Base-by-base conservation (phyloP, 306 rosid species). In the Vigna reflexopilosa region DNA sequence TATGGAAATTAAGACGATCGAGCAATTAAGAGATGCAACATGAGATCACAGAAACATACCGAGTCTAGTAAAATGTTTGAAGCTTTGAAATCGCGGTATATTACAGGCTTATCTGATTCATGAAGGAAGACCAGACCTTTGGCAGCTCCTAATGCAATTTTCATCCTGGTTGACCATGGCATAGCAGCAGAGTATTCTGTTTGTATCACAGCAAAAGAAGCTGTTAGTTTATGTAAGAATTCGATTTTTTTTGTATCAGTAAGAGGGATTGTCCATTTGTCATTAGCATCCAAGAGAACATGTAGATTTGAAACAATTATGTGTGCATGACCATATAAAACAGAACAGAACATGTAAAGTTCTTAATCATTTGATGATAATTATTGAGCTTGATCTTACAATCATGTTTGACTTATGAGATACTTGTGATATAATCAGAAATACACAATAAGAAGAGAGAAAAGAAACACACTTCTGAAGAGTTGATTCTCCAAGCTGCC, bases 81-180 rank as follows among this genome's bases (percentile, higher is more conserved):
- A 52, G 97, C 82, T 84, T 94, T 94, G 58, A 94, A 94, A 83
- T 94, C 98, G 15, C 98, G 82, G 63, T 79, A 90, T n/a, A 94
- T 94, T 12, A 94, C 91, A 11, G 96, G 94, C 19, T 86, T 85
- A 75, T 94, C 91, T 22, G 86, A 88, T 82, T 80, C 96, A 45
- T 94, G 98, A 72, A 92, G 97, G 63, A 92, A 92, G 28, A 90
- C 88, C 10, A 92, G 61, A 1, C 97, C 97, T 70, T 84, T 90
- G 10, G 93, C 95, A 0, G 91, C 97, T 32, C 91, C 97, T 6
- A 87, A 67, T 17, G 93, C 95, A 55, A 92, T 87, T 82, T 90
- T 88, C 94, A 90, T 85, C 77, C 95, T 92, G 1, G 89, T 84
- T 76, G 95, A 92, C 97, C 97, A 92, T 36, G 93, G 89, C 80